Evolutionary conservation across 1,284 basidiomycete species (phyloP), one percentile per base, ranked within the genome.

Genomic region (Puccinia sorghi): DNA sequence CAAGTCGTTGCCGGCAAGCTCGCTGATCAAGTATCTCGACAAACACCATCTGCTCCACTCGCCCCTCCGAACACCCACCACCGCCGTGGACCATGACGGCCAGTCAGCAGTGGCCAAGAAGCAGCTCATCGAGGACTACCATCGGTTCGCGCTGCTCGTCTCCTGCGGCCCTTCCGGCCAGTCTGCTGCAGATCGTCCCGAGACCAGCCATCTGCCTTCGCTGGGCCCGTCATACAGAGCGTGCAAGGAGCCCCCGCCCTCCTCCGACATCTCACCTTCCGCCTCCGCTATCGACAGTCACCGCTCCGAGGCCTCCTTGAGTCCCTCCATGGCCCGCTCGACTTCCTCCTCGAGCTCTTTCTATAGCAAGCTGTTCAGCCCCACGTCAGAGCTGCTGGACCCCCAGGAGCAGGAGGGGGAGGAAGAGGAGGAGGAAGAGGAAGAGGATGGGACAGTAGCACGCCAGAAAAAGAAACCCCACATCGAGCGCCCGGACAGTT

Each of bases 1-100:
- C 41, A 46, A 25, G 13, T 46, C 46, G 13, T 13, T 66, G 48
- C 64, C 64, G 3, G 2, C 46, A 46, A n/a, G 13, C 41, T 46
- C 64, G n/a, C 22, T 66, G 39, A 46, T 66, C 22, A 66, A 48
- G 22, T 66, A 66, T 50, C 64, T 66, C 20, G 8, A 46, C 25
- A 37, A 39, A 46, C 64, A 66, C 25, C 3, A 15, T 46, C 46
- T 66, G 11, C 20, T 66, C 2, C 37, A 48, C 4, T 66, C 64
- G 13, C 64, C 64, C 17, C 20, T 66, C 11, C n/a, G n/a, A n/a
- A n/a, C n/a, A n/a, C n/a, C n/a, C n/a, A n/a, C n/a, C n/a, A n/a
- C n/a, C n/a, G n/a, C n/a, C n/a, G n/a, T n/a, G n/a, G n/a, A n/a
- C n/a, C n/a, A n/a, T n/a, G n/a, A n/a, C n/a, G n/a, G n/a, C n/a